Conservation (phyloP, 441 rosid genomes). For the Adansonia rubrostipa region DNA sequence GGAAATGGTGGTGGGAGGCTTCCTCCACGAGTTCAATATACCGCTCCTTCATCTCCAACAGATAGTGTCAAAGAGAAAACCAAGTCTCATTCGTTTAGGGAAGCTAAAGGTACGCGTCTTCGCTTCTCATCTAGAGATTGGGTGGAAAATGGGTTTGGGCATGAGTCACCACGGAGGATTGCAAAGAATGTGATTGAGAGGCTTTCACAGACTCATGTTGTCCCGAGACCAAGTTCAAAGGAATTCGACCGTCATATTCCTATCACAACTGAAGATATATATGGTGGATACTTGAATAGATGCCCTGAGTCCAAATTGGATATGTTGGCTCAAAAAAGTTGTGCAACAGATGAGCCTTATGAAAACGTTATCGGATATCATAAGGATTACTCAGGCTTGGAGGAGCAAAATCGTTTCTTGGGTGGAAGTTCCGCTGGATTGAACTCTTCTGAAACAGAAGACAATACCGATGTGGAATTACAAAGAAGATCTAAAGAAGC, state of each 20-base stretch:
- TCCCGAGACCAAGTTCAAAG: conserved; percentile 54
- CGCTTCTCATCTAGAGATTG: conserved; percentile 61
- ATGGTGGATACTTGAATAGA: conserved; percentile 56
- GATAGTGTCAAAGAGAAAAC: conserved; percentile 47
- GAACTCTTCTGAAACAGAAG: conserved; percentile 46
- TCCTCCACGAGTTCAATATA: conserved; percentile 72
- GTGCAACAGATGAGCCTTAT: conserved; percentile 47
- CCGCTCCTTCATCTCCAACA: conserved; percentile 72
- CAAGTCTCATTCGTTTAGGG: conserved; percentile 75
- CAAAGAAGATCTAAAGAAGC: conserved; percentile 67
- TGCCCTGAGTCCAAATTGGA: conserved; percentile 52
- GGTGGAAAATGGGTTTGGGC: conserved; percentile 62
- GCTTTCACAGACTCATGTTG: conserved; percentile 62
- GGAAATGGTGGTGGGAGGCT: conserved; percentile 56
- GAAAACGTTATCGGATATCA: conserved; percentile 41
- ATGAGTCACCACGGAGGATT: conserved; percentile 78
- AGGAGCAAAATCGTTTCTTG: conserved; percentile 36
- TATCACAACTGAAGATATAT: conserved; percentile 79
- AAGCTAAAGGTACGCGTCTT: conserved; percentile 55
- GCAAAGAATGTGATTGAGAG: conserved; percentile 90
- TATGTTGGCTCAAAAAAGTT: conserved; percentile 42
- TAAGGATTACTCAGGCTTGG: conserved; percentile 42
- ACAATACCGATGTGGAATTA: conserved; percentile 58
- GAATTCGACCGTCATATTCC: conserved; percentile 55
- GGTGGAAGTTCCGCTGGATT: conserved; percentile 37